Percentiles rank a stretch among this genome's conserved stretches.
Conservation (phyloP, 306 rosid genomes). For the Carpinus viminea region DNA sequence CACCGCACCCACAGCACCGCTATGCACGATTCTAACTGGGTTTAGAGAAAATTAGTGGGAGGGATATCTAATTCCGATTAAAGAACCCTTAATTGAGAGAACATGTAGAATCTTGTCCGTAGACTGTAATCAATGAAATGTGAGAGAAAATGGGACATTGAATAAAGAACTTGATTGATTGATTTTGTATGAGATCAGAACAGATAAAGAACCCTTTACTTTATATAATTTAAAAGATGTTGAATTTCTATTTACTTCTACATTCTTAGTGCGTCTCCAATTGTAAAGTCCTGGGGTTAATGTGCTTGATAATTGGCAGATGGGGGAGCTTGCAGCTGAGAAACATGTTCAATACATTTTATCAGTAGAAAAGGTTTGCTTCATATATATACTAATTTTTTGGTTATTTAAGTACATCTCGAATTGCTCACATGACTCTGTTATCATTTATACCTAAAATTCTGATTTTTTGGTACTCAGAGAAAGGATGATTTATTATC, state of each 20-base stretch:
- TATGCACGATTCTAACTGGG: too few species aligned
- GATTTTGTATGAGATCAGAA: neutral
- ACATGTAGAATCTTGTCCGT: neutral
- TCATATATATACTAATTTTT: neutral
- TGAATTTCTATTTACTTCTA: neutral
- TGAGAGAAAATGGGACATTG: neutral
- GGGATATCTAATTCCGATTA: too few species aligned
- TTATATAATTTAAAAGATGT: neutral
- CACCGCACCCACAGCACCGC: too few species aligned
- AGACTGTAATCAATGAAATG: neutral
- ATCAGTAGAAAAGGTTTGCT: conserved; percentile 66
- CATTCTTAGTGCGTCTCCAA: neutral
- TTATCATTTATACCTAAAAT: conserved; percentile 3
- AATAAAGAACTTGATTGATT: neutral
- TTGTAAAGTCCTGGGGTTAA: neutral
- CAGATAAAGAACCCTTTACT: neutral
- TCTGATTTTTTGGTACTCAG: conserved; percentile 32
- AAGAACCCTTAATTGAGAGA: neutral
- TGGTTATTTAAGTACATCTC: neutral
- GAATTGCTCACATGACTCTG: conserved; percentile 10
- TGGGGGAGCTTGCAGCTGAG: conserved; percentile 70
- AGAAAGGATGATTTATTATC: conserved; percentile 77
- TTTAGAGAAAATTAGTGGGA: too few species aligned
- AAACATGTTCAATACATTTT: conserved; percentile 70
- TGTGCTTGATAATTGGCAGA: conserved; percentile 32